These are phyloP conservation scores for Fistulina hepatica DNA, from an alignment of 1,284 basidiomycete species.

Conservation along the genomic window DNA sequence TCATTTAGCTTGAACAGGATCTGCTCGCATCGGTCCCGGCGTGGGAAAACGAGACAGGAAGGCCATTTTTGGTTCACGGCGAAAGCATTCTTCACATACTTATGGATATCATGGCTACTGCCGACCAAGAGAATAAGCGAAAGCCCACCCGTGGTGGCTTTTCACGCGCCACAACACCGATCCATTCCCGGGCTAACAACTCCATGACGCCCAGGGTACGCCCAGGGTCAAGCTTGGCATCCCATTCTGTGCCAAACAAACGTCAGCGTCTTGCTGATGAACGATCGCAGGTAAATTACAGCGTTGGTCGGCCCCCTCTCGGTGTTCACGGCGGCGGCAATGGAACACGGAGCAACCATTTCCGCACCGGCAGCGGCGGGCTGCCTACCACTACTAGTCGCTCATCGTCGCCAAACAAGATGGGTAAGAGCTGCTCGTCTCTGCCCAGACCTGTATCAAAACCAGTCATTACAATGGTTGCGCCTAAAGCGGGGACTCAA, in stretches of 20 bases:
- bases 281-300: slow-evolving; percentile 18
- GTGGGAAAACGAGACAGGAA: slow-evolving; percentile 79
- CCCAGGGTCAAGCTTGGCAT: no score
- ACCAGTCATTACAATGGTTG: slow-evolving; percentile 32
- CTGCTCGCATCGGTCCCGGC: slow-evolving; percentile 67
- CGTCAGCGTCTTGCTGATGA: slow-evolving; percentile 41
- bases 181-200: slow-evolving; percentile 23
- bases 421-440: slow-evolving; percentile 28
- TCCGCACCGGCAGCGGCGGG: no score
- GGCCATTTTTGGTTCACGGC: slow-evolving; percentile 80
- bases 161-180: slow-evolving; percentile 51
- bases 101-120: slow-evolving; percentile 52
- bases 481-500: slow-evolving; percentile 35
- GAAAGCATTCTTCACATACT: slow-evolving; percentile 75
- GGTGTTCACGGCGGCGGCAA: slow-evolving; percentile 12
- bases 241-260: slow-evolving; percentile 44
- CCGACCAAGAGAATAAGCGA: slow-evolving; percentile 69
- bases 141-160: no score
- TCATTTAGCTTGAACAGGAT: slow-evolving; percentile 82
- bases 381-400: slow-evolving; percentile 7
- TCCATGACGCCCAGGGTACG: slow-evolving; percentile 48
- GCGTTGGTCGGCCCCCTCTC: slow-evolving; percentile 10
- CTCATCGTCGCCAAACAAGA: slow-evolving; percentile 37
- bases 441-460: slow-evolving; percentile 26
- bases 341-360: slow-evolving; percentile 1